These are phyloP conservation scores for Smallanthus sonchifolius DNA, from an alignment of 129 eudicot species.

Conservation along the genomic window DNA sequence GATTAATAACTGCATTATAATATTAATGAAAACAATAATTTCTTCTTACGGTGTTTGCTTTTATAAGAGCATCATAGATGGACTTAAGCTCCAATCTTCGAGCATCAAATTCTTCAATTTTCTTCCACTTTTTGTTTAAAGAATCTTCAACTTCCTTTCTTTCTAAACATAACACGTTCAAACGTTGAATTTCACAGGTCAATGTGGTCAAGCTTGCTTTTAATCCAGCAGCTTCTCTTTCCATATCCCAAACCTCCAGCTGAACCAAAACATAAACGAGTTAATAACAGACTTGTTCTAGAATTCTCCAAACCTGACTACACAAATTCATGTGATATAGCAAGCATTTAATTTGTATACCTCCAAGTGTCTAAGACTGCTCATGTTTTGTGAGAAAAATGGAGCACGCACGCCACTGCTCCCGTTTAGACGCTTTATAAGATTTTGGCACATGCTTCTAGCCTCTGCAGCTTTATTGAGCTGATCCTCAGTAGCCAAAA, in stretches of 20 bases:
- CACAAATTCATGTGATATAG: neutral
- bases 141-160: constrained; percentile 88
- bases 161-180: constrained; percentile 71
- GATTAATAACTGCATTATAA: neutral
- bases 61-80: constrained; percentile 58
- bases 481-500: constrained; percentile 95
- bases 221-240: constrained; percentile 91
- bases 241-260: constrained; percentile 95
- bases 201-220: constrained; percentile 79
- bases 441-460: constrained; percentile 53
- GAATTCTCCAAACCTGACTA: neutral
- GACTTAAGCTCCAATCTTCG: constrained; percentile 86
- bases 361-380: constrained; percentile 95
- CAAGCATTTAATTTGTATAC: constrained; percentile 27
- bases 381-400: constrained; percentile 55
- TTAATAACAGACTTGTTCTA: neutral
- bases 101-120: constrained; percentile 94
- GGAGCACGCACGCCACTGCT: constrained; percentile 39
- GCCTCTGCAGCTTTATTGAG: constrained; percentile 96
- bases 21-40: neutral
- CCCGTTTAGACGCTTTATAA: constrained; percentile 69
- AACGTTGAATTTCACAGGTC: constrained; percentile 71
- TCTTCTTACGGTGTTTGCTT: constrained; percentile 63
- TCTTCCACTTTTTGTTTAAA: constrained; percentile 85
- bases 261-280: constrained; percentile 8